Percentiles rank a stretch among this genome's conserved stretches.
Conservation (phyloP, 768 basidiomycete species). For the Phallus indusiatus region DNA sequence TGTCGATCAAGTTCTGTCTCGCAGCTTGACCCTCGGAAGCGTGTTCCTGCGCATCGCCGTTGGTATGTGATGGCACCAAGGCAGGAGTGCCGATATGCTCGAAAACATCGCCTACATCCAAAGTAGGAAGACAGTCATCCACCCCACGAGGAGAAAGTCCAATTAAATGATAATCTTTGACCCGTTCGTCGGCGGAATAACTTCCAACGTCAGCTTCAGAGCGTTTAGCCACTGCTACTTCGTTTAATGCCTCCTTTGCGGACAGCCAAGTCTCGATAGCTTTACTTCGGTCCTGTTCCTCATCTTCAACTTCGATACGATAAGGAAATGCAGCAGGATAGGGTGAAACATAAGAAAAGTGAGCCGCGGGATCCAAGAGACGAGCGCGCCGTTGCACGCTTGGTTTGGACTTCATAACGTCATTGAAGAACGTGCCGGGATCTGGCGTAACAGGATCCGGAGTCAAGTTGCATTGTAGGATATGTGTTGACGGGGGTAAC, state of each 20-base stretch:
- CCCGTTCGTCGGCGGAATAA: conserved; percentile 39
- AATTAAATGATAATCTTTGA: conserved; percentile 46
- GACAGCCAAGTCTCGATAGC: conserved; percentile 74
- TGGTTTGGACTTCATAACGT: conserved; percentile 41
- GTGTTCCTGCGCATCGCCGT: neutral
- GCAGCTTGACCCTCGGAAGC: neutral
- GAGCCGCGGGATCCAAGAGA: conserved; percentile 44
- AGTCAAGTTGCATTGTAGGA: conserved; percentile 38
- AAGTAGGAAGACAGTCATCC: conserved; percentile 68
- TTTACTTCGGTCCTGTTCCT: conserved; percentile 45
- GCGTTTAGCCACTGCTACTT: conserved; percentile 16
- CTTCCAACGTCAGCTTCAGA: conserved; percentile 23
- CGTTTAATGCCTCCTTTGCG: conserved; percentile 49
- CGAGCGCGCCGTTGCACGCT: conserved; percentile 64
- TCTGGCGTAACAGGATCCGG: conserved; percentile 51
- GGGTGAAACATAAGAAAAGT: conserved; percentile 78
- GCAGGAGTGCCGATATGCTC: conserved; percentile 51
- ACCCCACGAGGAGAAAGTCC: conserved; percentile 62
- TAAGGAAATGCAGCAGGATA: conserved; percentile 80
- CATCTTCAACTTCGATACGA: conserved; percentile 45
- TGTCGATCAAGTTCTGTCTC: conserved; percentile 67
- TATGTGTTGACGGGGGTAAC: conserved; percentile 32
- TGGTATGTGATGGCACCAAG: neutral
- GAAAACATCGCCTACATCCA: conserved; percentile 84
- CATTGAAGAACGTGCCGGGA: conserved; percentile 37